phyloP scores from a whole-genome alignment of 257 asterid species.

The Nyctanthes arbortristis region DNA sequence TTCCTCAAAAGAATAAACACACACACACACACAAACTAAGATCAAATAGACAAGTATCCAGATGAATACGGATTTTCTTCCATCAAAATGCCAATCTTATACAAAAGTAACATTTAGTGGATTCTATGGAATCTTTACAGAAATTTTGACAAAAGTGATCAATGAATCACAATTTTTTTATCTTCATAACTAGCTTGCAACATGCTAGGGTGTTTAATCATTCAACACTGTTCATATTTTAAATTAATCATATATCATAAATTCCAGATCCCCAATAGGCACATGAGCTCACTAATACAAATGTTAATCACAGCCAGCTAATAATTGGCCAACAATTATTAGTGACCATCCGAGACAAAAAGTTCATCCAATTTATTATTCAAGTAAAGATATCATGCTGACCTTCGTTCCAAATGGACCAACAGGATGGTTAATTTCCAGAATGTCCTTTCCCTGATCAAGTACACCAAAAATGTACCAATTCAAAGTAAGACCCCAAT shows the following conservation, averaged over 20 bases:
- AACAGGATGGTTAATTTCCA: slow-evolving; percentile 52
- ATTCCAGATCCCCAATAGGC: not conserved
- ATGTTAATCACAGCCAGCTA: not conserved
- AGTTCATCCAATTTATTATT: not conserved
- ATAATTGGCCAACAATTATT: not conserved
- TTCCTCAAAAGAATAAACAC: not conserved
- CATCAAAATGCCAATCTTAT: too few relatives aligned
- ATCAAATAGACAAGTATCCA: not conserved
- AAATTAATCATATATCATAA: not conserved
- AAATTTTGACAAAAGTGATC: not conserved
- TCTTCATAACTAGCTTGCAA: not conserved
- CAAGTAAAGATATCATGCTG: slow-evolving; percentile 16
- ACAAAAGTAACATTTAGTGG: not conserved
- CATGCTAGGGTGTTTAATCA: not conserved
- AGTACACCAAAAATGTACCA: not conserved
- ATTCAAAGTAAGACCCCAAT: slow-evolving; percentile 3
- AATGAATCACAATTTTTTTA: not conserved
- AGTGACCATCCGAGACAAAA: not conserved
- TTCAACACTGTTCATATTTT: not conserved
- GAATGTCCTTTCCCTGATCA: slow-evolving; percentile 51
- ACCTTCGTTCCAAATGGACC: slow-evolving; percentile 70
- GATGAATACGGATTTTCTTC: not conserved
- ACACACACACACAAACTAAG: not conserved
- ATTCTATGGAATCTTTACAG: not conserved
- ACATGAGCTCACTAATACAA: not conserved